Evolutionary conservation across 495 filamentous ascomycete genomes (phyloP).

Genomic region (Podospora tetraspora): DNA sequence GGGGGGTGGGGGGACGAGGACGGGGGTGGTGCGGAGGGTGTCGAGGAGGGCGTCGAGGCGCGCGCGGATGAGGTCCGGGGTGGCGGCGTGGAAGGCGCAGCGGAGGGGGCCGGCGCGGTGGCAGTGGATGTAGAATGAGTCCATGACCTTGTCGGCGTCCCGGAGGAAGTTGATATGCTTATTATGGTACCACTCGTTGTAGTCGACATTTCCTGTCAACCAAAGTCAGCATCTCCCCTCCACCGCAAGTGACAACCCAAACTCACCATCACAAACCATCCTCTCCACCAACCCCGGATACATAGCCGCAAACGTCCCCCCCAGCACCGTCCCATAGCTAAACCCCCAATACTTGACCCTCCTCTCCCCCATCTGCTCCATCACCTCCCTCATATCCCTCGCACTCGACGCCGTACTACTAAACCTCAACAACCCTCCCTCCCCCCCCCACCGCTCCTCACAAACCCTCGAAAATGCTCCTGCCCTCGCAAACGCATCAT

Average conservation of each 20-base stretch:
- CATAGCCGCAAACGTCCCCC: constrained; percentile 47
- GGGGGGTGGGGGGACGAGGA: constrained; percentile 37
- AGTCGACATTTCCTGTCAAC: constrained; percentile 39
- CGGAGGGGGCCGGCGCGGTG: constrained; percentile 41
- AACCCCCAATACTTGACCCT: constrained; percentile 53
- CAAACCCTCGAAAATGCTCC: constrained; percentile 35
- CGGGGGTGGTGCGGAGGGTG: constrained; percentile 43
- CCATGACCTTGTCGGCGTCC: constrained; percentile 50
- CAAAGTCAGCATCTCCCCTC: not conserved
- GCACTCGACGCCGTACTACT: constrained; percentile 39
- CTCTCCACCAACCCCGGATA: constrained; percentile 45
- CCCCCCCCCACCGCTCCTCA: constrained; percentile 21
- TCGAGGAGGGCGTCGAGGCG: constrained; percentile 39
- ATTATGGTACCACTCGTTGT: constrained; percentile 43
- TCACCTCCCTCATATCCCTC: constrained; percentile 40
- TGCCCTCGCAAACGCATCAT: constrained; percentile 37
- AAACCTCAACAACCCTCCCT: constrained; percentile 30
- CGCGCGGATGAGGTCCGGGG: constrained; percentile 37
- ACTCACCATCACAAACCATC: constrained; percentile 45
- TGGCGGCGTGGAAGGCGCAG: constrained; percentile 44
- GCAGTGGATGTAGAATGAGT: constrained; percentile 51
- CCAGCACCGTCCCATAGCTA: constrained; percentile 50
- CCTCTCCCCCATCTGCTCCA: constrained; percentile 31
- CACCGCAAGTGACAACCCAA: not conserved
- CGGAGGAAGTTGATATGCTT: constrained; percentile 45